phyloP scores from a whole-genome alignment of 805 yeast species.

The Schizosaccharomyces pombe region DNA sequence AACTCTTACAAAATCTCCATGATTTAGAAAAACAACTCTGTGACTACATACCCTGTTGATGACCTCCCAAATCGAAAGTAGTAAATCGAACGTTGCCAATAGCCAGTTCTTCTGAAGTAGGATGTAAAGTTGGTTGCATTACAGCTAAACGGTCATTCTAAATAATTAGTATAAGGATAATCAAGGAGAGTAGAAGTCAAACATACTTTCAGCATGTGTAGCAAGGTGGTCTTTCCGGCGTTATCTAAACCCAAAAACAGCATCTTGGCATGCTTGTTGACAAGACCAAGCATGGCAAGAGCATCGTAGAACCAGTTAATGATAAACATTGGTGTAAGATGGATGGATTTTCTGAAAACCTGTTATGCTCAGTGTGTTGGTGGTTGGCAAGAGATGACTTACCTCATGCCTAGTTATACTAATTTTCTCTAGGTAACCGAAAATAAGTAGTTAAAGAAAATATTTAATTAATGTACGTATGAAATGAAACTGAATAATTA shows the following conservation, averaged over 20 bases:
- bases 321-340: conserved; percentile 3
- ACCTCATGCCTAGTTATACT: too few species aligned
- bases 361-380: neutral
- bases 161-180: neutral
- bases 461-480: too few species aligned
- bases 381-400: neutral
- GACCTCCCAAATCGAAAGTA: conserved; percentile 96
- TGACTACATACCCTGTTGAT: conserved; percentile 33
- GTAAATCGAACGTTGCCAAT: conserved; percentile 93
- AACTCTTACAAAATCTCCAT: too few species aligned
- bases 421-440: too few species aligned
- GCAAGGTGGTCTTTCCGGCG: conserved; percentile 85
- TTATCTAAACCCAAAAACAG: conserved; percentile 90
- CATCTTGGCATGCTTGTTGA: conserved; percentile 91
- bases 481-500: too few species aligned
- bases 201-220: conserved; percentile 42
- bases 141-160: conserved; percentile 91
- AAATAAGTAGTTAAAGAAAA: too few species aligned
- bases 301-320: conserved; percentile 36
- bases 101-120: conserved; percentile 89
- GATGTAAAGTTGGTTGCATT: conserved; percentile 92
- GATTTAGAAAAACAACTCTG: too few species aligned
- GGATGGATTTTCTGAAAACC: too few species aligned
- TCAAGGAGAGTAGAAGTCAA: neutral
- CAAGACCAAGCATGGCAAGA: conserved; percentile 52